Conservation (phyloP, 2,329 filamentous ascomycete species). For the Trichophyton benhamiae region DNA sequence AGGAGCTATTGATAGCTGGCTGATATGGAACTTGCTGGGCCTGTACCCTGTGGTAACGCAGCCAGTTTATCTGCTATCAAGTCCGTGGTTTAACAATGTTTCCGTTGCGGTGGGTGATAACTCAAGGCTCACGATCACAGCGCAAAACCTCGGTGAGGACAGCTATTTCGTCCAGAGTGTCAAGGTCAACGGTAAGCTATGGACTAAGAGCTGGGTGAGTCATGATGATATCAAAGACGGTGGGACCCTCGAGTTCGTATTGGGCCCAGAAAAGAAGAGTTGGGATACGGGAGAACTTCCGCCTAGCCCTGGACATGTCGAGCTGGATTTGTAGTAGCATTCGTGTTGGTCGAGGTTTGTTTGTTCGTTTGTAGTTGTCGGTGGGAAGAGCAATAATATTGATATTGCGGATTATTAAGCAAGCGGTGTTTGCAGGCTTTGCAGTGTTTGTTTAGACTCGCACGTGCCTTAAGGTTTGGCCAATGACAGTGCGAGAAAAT, state of each 20-base stretch:
- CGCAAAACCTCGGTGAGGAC: slow-evolving; percentile 32
- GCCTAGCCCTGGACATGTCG: slow-evolving; percentile 37
- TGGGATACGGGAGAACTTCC: slow-evolving; percentile 43
- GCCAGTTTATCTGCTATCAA: slow-evolving; percentile 36
- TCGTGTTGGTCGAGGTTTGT: too few species aligned
- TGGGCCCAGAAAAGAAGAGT: slow-evolving; percentile 25
- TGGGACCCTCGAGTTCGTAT: slow-evolving; percentile 38
- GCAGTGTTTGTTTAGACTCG: neutral
- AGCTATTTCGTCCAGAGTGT: slow-evolving; percentile 43
- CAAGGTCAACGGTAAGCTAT: slow-evolving; percentile 40
- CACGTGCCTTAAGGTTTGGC: neutral
- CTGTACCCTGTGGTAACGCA: slow-evolving; percentile 39
- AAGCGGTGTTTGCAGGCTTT: neutral
- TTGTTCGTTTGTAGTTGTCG: too few species aligned
- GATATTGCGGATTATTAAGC: neutral
- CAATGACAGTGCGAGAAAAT: neutral
- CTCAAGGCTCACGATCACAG: slow-evolving; percentile 36
- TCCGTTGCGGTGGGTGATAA: slow-evolving; percentile 24
- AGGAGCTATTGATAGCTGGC: slow-evolving; percentile 40
- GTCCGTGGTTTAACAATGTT: slow-evolving; percentile 34
- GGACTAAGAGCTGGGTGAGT: slow-evolving; percentile 45
- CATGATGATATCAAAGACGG: slow-evolving; percentile 39
- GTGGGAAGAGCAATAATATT: too few species aligned
- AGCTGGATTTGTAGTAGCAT: neutral
- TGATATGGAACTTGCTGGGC: slow-evolving; percentile 40